These are phyloP conservation scores for Calocybe gangraenosa DNA, from an alignment of 768 basidiomycete species.

Conservation along the genomic window DNA sequence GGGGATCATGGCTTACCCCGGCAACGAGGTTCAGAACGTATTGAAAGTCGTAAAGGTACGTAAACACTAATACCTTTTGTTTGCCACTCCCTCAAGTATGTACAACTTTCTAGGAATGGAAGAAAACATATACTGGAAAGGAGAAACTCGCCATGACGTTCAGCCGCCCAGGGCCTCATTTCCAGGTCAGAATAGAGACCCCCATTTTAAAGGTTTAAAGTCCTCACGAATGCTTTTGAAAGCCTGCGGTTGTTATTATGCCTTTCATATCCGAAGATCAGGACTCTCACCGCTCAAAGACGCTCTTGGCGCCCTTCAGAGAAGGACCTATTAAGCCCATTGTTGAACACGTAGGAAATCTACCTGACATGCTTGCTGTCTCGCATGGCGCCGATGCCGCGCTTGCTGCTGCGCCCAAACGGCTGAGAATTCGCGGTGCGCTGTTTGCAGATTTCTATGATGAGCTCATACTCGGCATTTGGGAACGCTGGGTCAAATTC, in stretches of 20 bases:
- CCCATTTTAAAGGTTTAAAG: neutral
- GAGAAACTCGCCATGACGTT: constrained; percentile 7
- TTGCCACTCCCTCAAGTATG: neutral
- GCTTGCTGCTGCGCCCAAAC: constrained; percentile 13
- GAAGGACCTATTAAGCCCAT: constrained; percentile 10
- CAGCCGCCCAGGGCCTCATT: constrained; percentile 6
- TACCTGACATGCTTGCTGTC: constrained; percentile 12
- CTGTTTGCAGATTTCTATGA: constrained; percentile 18
- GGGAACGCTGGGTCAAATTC: constrained; percentile 15
- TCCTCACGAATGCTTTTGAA: neutral
- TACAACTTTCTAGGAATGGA: constrained; percentile 2
- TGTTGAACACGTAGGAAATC: constrained; percentile 6
- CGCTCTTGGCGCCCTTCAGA: constrained; percentile 18
- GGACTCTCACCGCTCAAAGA: constrained; percentile 4
- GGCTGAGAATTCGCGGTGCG: constrained; percentile 13
- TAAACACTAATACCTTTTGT: neutral
- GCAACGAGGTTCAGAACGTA: constrained; percentile 11
- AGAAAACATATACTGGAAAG: constrained; percentile 4
- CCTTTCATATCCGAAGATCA: constrained; percentile 15
- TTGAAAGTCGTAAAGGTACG: constrained; percentile 8
- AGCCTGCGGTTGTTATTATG: constrained; percentile 15
- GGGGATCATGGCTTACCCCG: constrained; percentile 14
- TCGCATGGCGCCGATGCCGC: constrained; percentile 15
- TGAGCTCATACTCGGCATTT: constrained; percentile 14
- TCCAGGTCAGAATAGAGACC: constrained; percentile 6